Evolutionary conservation across 352 stramenopile genomes (phyloP).

Genomic region (Elongisporangium prolatum): DNA sequence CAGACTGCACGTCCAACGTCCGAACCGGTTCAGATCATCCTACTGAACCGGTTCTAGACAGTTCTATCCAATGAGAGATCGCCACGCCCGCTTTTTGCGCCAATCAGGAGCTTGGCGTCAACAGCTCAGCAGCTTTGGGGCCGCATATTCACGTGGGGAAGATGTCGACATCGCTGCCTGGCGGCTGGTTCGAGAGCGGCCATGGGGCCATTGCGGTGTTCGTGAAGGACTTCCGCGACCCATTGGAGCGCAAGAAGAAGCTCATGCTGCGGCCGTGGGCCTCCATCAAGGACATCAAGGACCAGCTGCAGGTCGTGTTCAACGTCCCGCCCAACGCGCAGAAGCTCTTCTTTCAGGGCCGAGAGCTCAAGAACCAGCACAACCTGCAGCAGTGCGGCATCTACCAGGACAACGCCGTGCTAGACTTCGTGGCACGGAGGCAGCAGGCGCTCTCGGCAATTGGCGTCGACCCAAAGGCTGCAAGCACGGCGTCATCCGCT

Average conservation of each 20-base stretch:
- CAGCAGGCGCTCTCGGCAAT: constrained; percentile 50
- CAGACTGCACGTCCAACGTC: background rate
- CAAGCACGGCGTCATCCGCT: constrained; percentile 3
- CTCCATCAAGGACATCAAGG: constrained; percentile 82
- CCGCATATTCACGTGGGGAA: constrained; percentile 9
- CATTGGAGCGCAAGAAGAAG: constrained; percentile 79
- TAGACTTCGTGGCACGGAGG: constrained; percentile 71
- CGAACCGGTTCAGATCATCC: background rate
- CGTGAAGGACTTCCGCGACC: constrained; percentile 80
- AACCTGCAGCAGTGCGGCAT: constrained; percentile 82
- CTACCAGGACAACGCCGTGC: constrained; percentile 73
- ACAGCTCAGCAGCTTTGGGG: background rate
- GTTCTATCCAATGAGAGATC: background rate
- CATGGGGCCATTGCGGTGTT: constrained; percentile 64
- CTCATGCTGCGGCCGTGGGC: constrained; percentile 74
- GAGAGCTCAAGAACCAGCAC: constrained; percentile 79
- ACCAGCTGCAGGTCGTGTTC: constrained; percentile 81
- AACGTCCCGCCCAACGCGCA: constrained; percentile 74
- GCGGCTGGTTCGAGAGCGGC: constrained; percentile 72
- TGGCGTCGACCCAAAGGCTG: constrained; percentile 20
- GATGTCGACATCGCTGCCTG: constrained; percentile 68
- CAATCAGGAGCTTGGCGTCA: background rate
- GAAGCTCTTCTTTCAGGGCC: constrained; percentile 78
- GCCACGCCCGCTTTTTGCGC: background rate
- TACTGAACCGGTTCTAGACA: background rate